Evolutionary conservation across 768 basidiomycete species (phyloP), one percentile per base, ranked within the genome.

Genomic region (Clitopilus hobsonii): DNA sequence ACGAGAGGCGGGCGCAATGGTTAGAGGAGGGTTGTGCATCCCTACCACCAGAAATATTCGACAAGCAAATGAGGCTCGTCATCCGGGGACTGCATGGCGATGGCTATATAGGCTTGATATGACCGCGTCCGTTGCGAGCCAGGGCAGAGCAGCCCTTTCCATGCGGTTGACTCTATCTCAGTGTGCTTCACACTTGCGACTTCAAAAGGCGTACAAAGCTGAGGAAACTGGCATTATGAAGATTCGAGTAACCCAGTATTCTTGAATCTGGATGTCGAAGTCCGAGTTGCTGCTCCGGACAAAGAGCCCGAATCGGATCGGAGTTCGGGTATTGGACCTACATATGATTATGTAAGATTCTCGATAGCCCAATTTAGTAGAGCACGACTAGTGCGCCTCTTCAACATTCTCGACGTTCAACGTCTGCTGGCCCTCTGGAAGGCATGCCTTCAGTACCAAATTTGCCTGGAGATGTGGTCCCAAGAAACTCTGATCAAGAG

Each of bases 391-490:
- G 14, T 45, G 41, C 41, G 41, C 41, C 30, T n/a, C n/a, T n/a
- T 45, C 41, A 6, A 45, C 41, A 45, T 45, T 45, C 41, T 45
- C 41, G 41, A 45, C 41, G 22, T 20, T 11, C 41, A 45, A 18
- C 41, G 22, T 10, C 41, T 45, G 11, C 22, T n/a, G 18, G 18
- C 41, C 18, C 41, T 45, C 41, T 45, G 41, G 41, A 16, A 45
- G 41, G 41, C n/a, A 83, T 82, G 81, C 73, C 81, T 59, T 74
- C 72, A 56, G 77, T 87, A 58, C 88, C 88, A 50, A 82, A 88
- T n/a, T 75, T 91, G 28, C 90, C 90, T 55, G 90, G 90, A 24
- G 62, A 56, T 1, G 76, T 77, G 25, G 66, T 91, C 38, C 74
- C 76, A 8, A 76, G 73, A 49, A 67, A 75, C 56, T 86, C 85